Evolutionary conservation across 768 basidiomycete species (phyloP).

Genomic region (Mycena chlorophos): DNA sequence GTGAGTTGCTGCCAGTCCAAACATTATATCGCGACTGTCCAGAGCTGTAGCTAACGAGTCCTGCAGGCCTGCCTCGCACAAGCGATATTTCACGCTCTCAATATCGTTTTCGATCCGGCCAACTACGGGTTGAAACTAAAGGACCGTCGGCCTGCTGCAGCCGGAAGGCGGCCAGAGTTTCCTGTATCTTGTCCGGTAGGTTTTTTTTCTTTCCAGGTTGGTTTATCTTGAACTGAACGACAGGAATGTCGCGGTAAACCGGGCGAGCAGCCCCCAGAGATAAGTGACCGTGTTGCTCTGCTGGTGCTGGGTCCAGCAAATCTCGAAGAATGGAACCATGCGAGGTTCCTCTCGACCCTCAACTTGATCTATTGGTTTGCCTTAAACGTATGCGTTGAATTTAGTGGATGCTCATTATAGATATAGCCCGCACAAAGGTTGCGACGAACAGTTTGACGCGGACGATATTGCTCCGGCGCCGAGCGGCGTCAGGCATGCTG

Average conservation of each 20-base stretch:
- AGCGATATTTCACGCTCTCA: slow-evolving; percentile 21
- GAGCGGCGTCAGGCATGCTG: slow-evolving; percentile 15
- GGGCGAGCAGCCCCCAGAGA: slow-evolving; percentile 18
- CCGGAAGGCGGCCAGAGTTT: slow-evolving; percentile 17
- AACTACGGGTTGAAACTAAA: slow-evolving; percentile 17
- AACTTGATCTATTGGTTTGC: slow-evolving; percentile 25
- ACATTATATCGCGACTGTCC: background rate
- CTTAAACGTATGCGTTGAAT: background rate
- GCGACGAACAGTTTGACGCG: slow-evolving; percentile 23
- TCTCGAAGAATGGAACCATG: slow-evolving; percentile 25
- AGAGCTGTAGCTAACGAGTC: background rate
- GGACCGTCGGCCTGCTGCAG: background rate
- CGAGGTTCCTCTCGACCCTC: slow-evolving; percentile 20
- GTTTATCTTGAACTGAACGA: background rate
- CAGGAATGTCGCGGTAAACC: slow-evolving; percentile 19
- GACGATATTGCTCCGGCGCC: slow-evolving; percentile 23
- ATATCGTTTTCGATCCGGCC: slow-evolving; percentile 21
- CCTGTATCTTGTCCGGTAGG: slow-evolving; percentile 25
- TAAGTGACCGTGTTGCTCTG: slow-evolving; percentile 20
- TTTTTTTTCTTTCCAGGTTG: background rate
- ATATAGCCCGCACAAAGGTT: slow-evolving; percentile 24
- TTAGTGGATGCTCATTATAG: background rate
- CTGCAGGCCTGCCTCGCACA: slow-evolving; percentile 23
- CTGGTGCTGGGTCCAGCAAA: slow-evolving; percentile 23
- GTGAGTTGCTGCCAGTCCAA: too few relatives aligned